A percentile compares a stretch with the other conserved stretches of the same genome.
phyloP scores from a whole-genome alignment of 2,329 filamentous ascomycete genomes.

The Lasiodiplodia theobromae region DNA sequence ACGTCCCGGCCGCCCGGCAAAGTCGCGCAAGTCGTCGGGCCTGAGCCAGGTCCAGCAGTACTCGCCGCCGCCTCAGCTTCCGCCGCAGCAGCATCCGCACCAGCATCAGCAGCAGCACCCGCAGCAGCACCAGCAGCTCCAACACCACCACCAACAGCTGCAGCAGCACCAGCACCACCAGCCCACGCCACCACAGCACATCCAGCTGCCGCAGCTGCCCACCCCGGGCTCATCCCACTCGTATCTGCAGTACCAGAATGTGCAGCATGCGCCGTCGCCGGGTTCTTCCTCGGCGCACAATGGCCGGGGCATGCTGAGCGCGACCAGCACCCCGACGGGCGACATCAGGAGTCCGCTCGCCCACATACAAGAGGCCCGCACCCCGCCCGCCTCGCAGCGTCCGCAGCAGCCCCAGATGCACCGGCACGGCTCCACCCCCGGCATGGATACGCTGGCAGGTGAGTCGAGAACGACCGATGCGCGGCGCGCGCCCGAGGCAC shows the following conservation, averaged over 20 bases:
- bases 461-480: slow-evolving; percentile 31
- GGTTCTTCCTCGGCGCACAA: slow-evolving; percentile 23
- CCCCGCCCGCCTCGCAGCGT: slow-evolving; percentile 37
- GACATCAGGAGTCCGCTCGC: slow-evolving; percentile 30
- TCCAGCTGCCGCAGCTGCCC: slow-evolving; percentile 16
- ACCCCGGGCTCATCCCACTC: slow-evolving; percentile 9
- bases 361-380: slow-evolving; percentile 33
- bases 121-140: slow-evolving; percentile 6
- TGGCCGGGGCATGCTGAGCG: slow-evolving; percentile 27
- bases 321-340: slow-evolving; percentile 28
- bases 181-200: slow-evolving; percentile 7
- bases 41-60: slow-evolving; percentile 51
- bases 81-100: slow-evolving; percentile 8
- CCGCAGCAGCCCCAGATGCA: slow-evolving; percentile 43
- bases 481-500: background rate
- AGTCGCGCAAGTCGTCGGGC: slow-evolving; percentile 50
- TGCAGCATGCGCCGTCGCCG: slow-evolving; percentile 25
- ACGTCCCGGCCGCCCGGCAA: slow-evolving; percentile 35
- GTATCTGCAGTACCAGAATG: slow-evolving; percentile 16
- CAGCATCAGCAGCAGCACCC: background rate
- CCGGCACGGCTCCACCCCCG: slow-evolving; percentile 53
- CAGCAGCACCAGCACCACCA: slow-evolving; percentile 10
- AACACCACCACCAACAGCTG: slow-evolving; percentile 15
- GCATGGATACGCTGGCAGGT: slow-evolving; percentile 59
- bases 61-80: slow-evolving; percentile 37